These are phyloP conservation scores for Suillus alpinus DNA, from an alignment of 768 basidiomycete genomes.

Conservation along the genomic window DNA sequence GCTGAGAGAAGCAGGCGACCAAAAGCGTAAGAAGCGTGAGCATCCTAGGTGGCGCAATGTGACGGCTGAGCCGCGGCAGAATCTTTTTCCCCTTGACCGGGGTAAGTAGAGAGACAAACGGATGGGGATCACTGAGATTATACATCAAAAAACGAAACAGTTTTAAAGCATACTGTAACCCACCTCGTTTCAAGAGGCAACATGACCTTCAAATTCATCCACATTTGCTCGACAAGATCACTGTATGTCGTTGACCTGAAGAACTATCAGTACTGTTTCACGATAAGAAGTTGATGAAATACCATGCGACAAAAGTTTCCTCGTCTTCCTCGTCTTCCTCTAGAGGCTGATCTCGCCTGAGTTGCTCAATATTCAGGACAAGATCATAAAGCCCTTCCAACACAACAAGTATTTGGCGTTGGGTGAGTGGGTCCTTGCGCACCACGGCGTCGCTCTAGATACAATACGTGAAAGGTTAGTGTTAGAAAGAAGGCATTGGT, in stretches of 20 bases:
- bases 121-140: conserved; percentile 77
- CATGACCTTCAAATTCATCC: conserved; percentile 82
- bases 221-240: conserved; percentile 64
- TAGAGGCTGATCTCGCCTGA: conserved; percentile 73
- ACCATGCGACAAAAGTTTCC: conserved; percentile 46
- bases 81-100: conserved; percentile 92
- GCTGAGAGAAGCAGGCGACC: conserved; percentile 90
- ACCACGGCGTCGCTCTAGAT: conserved; percentile 60
- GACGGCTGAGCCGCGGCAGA: conserved; percentile 83
- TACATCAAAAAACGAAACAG: background rate
- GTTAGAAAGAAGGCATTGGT: background rate
- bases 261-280: conserved; percentile 4
- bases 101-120: conserved; percentile 88
- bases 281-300: conserved; percentile 15
- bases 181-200: conserved; percentile 93
- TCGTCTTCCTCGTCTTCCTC: conserved; percentile 47
- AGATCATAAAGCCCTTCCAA: conserved; percentile 86
- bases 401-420: conserved; percentile 72
- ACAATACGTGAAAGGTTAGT: background rate
- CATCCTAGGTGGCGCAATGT: conserved; percentile 75
- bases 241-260: conserved; percentile 60
- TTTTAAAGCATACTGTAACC: conserved; percentile 6
- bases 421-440: conserved; percentile 70
- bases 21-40: conserved; percentile 87
- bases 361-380: conserved; percentile 81